A percentile compares a stretch with the other conserved stretches of the same genome.
These are phyloP conservation scores for Clitocybe nebularis DNA, from an alignment of 1,284 basidiomycete genomes.

Conservation along the genomic window DNA sequence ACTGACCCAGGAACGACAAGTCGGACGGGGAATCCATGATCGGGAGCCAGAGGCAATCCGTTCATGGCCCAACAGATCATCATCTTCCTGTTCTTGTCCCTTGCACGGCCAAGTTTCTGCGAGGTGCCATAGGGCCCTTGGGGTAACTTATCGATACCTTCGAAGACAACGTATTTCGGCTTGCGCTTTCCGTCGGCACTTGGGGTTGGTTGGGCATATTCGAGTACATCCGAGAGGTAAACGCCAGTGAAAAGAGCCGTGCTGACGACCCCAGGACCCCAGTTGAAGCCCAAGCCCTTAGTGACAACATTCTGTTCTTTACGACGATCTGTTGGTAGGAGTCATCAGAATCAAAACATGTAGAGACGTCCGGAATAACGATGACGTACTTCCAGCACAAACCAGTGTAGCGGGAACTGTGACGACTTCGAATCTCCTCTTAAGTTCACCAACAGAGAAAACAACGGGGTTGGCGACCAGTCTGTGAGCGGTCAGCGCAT, in stretches of 20 bases:
- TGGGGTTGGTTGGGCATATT: constrained; percentile 40
- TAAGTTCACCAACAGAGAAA: constrained; percentile 44
- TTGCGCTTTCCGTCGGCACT: constrained; percentile 21
- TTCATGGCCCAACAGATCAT: constrained; percentile 64
- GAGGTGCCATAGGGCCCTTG: constrained; percentile 65
- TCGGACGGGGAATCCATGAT: constrained; percentile 65
- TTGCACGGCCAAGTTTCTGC: constrained; percentile 40
- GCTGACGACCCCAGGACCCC: constrained; percentile 53
- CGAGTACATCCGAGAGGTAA: constrained; percentile 55
- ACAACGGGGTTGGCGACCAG: constrained; percentile 37
- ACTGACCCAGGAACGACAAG: constrained; percentile 64
- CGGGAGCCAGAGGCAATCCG: constrained; percentile 52
- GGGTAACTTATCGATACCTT: constrained; percentile 60
- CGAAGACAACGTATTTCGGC: constrained; percentile 55
- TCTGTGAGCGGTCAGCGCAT: constrained; percentile 24
- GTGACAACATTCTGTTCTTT: constrained; percentile 68
- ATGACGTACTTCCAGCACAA: constrained; percentile 49
- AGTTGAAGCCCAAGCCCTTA: constrained; percentile 59
- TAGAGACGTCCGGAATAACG: not conserved
- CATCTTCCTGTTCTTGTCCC: constrained; percentile 50
- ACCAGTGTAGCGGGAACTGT: constrained; percentile 67
- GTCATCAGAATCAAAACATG: not conserved
- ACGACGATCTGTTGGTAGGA: constrained; percentile 36
- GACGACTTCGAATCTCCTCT: constrained; percentile 45
- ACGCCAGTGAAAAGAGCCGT: constrained; percentile 70